Evolutionary conservation across 2,329 filamentous ascomycete species (phyloP), one percentile per base, ranked within the genome.

Genomic region (Calycina marina): DNA sequence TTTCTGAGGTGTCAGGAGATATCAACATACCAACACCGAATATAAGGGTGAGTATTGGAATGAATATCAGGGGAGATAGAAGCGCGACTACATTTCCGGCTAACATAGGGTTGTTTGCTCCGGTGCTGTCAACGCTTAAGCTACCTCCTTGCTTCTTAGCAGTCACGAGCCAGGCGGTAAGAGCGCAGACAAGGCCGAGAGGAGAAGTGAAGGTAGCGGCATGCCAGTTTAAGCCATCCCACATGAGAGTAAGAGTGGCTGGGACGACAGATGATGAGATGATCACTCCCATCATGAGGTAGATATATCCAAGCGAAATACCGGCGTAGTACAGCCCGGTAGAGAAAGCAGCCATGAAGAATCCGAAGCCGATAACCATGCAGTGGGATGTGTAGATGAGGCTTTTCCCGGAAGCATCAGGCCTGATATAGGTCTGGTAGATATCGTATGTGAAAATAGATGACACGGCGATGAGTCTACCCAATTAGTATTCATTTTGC

Each of bases 201-300:
- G 77, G 65, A 0, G 81, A 80, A 0, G 74, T 73, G 12, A 77
- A 60, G 1, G 72, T 71, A 0, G 80, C 81, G 1, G 81, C 79
- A 52, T 71, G 72, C 61, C 72, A 75, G 48, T 82, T 84, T 53
- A 92, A 84, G 2, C 77, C 72, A 16, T 69, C 70, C 83, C 84
- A 93, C 37, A 85, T 63, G 0, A 93, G 66, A 0, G 83, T 81
- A 40, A 93, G 60, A 0, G 82, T 77, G 0, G 83, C 81, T 0
- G 86, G 85, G 9, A 93, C 66, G 3, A 93, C 84, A 3, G 83
- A 85, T 0, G 80, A 72, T 0, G 77, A 84, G 50, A 93, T 90
- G 47, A 93, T 82, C 31, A 85, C 80, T 5, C 85, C 86, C 85
- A 93, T 93, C 50, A 93, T 70, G 1, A 93, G 61, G 50, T 92